Conservation (phyloP, 2,329 filamentous ascomycete genomes). For the Colletotrichum lentis region DNA sequence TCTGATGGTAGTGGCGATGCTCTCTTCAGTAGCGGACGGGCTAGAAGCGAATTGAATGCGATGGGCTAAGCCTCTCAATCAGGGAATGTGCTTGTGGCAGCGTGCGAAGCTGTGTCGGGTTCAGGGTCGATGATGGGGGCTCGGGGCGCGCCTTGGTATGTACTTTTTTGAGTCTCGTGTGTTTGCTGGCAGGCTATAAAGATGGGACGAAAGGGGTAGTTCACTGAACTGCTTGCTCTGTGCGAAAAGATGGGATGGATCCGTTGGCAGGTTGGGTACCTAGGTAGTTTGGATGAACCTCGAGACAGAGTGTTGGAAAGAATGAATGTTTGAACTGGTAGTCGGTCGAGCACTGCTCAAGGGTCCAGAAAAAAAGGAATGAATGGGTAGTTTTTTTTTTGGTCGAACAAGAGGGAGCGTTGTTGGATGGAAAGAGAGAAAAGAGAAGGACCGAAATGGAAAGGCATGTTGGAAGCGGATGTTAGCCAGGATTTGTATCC, state of each 20-base stretch:
- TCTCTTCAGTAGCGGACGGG: conserved; percentile 24
- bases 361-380: conserved; percentile 31
- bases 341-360: conserved; percentile 38
- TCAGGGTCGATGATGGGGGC: conserved; percentile 27
- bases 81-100: conserved; percentile 36
- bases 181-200: conserved; percentile 24
- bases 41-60: conserved; percentile 38
- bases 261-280: background rate
- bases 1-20: conserved; percentile 16
- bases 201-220: conserved; percentile 32
- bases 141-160: conserved; percentile 34
- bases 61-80: conserved; percentile 24
- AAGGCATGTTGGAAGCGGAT: conserved; percentile 25
- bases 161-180: conserved; percentile 4
- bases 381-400: conserved; percentile 17
- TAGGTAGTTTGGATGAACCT: conserved; percentile 26
- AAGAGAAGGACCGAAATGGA: conserved; percentile 6
- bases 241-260: conserved; percentile 29
- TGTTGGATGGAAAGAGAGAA: conserved; percentile 27
- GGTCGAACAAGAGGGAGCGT: conserved; percentile 37
- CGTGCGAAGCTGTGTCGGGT: conserved; percentile 20
- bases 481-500: conserved; percentile 34
- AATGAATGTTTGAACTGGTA: conserved; percentile 34
- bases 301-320: conserved; percentile 26
- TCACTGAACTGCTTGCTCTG: conserved; percentile 35